Base-by-base conservation (phyloP, 257 asterid species). In the Scutellaria baicalensis region DNA sequence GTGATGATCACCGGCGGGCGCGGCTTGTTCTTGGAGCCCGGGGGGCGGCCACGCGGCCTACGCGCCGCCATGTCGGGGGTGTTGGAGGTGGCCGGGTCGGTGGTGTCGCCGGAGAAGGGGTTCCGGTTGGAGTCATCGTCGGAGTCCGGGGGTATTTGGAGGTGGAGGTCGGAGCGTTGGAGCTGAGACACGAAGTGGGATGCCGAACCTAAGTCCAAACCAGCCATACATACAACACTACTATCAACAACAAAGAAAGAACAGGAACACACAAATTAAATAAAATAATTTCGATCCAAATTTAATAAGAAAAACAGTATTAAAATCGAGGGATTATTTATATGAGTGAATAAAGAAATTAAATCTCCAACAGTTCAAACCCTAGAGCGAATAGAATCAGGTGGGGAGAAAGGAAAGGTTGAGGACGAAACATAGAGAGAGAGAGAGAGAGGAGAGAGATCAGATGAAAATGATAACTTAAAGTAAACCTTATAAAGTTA, bases 1-100 rank as follows among this genome's bases (percentile, higher is more conserved):
- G 96, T 89, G 20, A 91, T 87, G 72, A 91, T 91, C 52, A 91
- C 97, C 10, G 97, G 97, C 1, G 97, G 96, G 35, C 85, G 87
- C 0, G 90, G 86, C 73, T 89, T 91, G 84, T 91, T 91, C 54
- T 91, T 91, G 14, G 97, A 87, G 0, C 97, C 97, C 0, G 96
- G 68, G 0, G 97, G 97, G 4, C 97, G 85, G 51, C 90, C 90
- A 1, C 90, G 76, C 0, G 87, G 80, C 18, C 90, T 9, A 2
- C 88, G 84, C 36, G 56, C 82, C 70, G 33, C 80, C 55, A 47
- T 64, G 27, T 86, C 89, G 8, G 82, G 65, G 68, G 39, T 66
- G 20, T 42, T 2, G 36, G 64, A 7, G 66, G 81, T 6, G 73
- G 84, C 1, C 59, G 64, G 14, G 71, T 76, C 82, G 60, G 56